Conservation (phyloP, 495 filamentous ascomycete species). For the Neurospora pannonica region DNA sequence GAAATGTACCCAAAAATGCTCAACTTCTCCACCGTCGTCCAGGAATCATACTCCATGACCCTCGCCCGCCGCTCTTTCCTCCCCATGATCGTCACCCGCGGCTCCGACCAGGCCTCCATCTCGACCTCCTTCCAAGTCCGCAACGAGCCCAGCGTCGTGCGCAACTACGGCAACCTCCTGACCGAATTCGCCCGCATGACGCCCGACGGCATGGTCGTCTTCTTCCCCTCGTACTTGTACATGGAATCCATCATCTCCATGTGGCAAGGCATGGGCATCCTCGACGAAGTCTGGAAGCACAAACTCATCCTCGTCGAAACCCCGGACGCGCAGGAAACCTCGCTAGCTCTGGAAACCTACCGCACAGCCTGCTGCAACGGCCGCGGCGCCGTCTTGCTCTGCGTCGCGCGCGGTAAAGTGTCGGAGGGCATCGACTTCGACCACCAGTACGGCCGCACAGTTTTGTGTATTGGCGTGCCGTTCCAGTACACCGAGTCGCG, state of each 20-base stretch:
- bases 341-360: constrained; percentile 90
- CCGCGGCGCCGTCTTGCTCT: constrained; percentile 83
- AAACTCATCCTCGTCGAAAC: constrained; percentile 98
- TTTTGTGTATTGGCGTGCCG: constrained; percentile 92
- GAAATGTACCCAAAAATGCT: constrained; percentile 99
- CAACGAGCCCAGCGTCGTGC: constrained; percentile 86
- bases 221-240: constrained; percentile 98
- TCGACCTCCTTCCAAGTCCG: constrained; percentile 88
- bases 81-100: constrained; percentile 94
- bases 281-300: constrained; percentile 98
- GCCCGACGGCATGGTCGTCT: constrained; percentile 94
- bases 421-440: constrained; percentile 98
- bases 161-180: constrained; percentile 89
- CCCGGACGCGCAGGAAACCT: constrained; percentile 93
- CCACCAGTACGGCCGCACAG: constrained; percentile 94
- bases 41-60: constrained; percentile 97
- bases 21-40: constrained; percentile 78
- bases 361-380: constrained; percentile 96
- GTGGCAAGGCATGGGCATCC: constrained; percentile 97
- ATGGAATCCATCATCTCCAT: constrained; percentile 98
- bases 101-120: constrained; percentile 84
- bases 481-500: constrained; percentile 99
- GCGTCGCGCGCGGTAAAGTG: constrained; percentile 94
- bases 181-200: constrained; percentile 92
- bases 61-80: constrained; percentile 91